These are phyloP conservation scores for maize (Zea mays) DNA, from an alignment of 176 grass and related monocot species.

Conservation along the genomic window Zm-B73-REFERENCE-NAM-5.0 NC_050097.1:211684501-211685000, in stretches of 20 bases:
- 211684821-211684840: too few relatives aligned
- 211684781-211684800: too few relatives aligned
- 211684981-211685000: too few relatives aligned
- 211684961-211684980: too few relatives aligned
- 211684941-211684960: too few relatives aligned
- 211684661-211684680: not conserved
- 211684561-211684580: not conserved
- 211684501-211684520: not conserved
- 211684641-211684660: not conserved
- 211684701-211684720: conserved; percentile 54
- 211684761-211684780: not conserved
- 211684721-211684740: conserved; percentile 44
- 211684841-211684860: too few relatives aligned
- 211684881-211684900: too few relatives aligned
- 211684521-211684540: conserved; percentile 21
- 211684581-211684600: too few relatives aligned
- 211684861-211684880: too few relatives aligned
- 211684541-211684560: not conserved
- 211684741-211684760: not conserved
- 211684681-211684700: conserved; percentile 23
- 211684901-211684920: too few relatives aligned
- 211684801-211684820: too few relatives aligned
- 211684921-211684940: too few relatives aligned
- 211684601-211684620: not conserved
- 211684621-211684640: not conserved